Evolutionary conservation across 805 yeast genomes (phyloP).

Genomic region (Suhomyces sp.): DNA sequence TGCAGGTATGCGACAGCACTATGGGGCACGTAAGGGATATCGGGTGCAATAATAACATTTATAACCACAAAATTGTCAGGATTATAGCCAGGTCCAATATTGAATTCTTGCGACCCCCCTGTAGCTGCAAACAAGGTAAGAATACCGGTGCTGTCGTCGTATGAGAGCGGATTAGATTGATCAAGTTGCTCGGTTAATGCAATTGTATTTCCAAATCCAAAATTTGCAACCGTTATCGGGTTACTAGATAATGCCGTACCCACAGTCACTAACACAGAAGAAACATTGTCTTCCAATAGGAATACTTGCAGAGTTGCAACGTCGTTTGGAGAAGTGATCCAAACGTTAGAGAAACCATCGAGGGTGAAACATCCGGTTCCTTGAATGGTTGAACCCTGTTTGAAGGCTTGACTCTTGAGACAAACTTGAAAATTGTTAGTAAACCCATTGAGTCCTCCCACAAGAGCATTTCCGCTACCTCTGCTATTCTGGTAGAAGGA

Average conservation of each 20-base stretch:
- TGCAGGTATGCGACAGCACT: constrained; percentile 6
- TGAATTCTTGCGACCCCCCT: constrained; percentile 8
- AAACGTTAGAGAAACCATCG: constrained; percentile 10
- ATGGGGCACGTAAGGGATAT: constrained; percentile 1
- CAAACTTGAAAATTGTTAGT: too few relatives aligned
- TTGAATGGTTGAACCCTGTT: constrained; percentile 13
- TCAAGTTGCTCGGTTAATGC: constrained; percentile 2
- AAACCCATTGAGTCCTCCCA: too few relatives aligned
- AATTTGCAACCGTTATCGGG: constrained; percentile 3
- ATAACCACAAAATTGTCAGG: not conserved
- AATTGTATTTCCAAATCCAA: constrained; percentile 7
- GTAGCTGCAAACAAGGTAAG: constrained; percentile 7
- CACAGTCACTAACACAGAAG: constrained; percentile 1
- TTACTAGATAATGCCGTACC: not conserved
- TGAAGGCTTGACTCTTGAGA: constrained; percentile 11
- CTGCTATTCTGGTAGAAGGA: constrained; percentile 10
- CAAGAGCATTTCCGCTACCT: constrained; percentile 17
- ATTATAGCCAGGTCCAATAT: constrained; percentile 25
- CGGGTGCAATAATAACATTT: not conserved
- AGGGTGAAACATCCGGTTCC: constrained; percentile 23
- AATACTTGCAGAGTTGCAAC: constrained; percentile 1
- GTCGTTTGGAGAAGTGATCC: constrained; percentile 6
- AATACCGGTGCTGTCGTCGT: constrained; percentile 7
- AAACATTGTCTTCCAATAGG: constrained; percentile 7
- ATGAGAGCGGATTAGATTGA: constrained; percentile 1